A percentile compares a stretch with the other conserved stretches of the same genome.
phyloP scores from a whole-genome alignment of 179 eudicot genomes.

The Dionaea muscipula region DNA sequence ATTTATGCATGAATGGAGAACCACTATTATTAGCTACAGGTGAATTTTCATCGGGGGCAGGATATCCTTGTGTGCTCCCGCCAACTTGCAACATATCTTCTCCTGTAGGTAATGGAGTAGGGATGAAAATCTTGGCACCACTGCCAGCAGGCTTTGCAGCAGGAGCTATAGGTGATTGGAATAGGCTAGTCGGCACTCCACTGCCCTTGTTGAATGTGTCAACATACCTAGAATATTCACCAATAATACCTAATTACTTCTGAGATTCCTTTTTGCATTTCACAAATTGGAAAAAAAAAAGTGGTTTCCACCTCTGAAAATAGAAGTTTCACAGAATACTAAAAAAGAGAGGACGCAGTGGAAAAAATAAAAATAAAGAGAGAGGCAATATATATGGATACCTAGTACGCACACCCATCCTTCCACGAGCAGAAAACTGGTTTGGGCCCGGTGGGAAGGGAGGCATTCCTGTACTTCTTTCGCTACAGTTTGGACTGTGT shows the following conservation, averaged over 20 bases:
- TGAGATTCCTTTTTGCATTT: neutral
- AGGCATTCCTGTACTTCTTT: conserved; percentile 45
- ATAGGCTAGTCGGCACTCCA: conserved; percentile 35
- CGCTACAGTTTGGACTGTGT: conserved; percentile 24
- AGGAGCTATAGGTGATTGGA: conserved; percentile 49
- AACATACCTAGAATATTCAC: conserved; percentile 45
- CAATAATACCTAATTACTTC: conserved; percentile 22
- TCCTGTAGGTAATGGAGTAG: conserved; percentile 33
- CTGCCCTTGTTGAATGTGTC: conserved; percentile 78
- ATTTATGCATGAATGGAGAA: conserved; percentile 19
- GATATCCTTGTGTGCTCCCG: conserved; percentile 12
- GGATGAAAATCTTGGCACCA: conserved; percentile 57
- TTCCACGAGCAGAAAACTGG: conserved; percentile 68
- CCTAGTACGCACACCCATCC: conserved; percentile 76
- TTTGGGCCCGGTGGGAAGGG: conserved; percentile 58
- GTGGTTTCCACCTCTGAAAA: neutral
- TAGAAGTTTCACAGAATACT: too few species aligned
- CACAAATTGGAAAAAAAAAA: too few species aligned
- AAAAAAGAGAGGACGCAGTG: too few species aligned
- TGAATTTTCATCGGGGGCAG: conserved; percentile 17
- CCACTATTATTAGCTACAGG: conserved; percentile 13
- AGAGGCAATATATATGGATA: conserved; percentile 9
- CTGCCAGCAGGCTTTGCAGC: conserved; percentile 30
- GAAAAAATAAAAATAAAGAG: too few species aligned
- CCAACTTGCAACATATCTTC: conserved; percentile 16